These are phyloP conservation scores for Boletus eberwhitei DNA, from an alignment of 768 basidiomycete species.

Conservation along the genomic window DNA sequence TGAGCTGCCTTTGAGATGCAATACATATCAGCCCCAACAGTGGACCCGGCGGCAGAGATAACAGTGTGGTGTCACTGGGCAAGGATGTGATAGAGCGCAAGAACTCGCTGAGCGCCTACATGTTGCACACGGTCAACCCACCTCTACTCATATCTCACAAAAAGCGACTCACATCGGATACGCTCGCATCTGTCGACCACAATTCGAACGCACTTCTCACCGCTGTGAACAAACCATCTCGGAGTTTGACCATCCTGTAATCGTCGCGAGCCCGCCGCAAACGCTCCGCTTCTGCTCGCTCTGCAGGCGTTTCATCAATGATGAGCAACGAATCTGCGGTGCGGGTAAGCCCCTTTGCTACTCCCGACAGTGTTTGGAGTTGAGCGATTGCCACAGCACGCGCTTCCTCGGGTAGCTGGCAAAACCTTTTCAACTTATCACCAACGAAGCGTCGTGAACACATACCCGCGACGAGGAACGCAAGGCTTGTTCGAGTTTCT, in stretches of 20 bases:
- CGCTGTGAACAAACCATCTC: constrained; percentile 61
- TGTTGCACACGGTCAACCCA: constrained; percentile 1
- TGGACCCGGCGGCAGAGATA: constrained; percentile 79
- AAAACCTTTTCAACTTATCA: neutral
- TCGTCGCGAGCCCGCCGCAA: constrained; percentile 65
- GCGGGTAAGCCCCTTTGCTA: constrained; percentile 84
- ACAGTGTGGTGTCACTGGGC: constrained; percentile 69
- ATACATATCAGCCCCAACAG: constrained; percentile 75
- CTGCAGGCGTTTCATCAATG: constrained; percentile 54
- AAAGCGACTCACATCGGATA: constrained; percentile 62
- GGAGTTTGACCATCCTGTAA: constrained; percentile 54
- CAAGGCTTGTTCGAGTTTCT: constrained; percentile 62
- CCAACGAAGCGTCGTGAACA: neutral
- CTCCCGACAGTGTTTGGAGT: constrained; percentile 77
- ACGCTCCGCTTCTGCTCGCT: constrained; percentile 46
- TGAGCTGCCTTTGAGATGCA: constrained; percentile 68
- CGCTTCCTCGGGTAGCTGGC: constrained; percentile 71
- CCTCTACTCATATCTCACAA: neutral
- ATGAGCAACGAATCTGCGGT: constrained; percentile 64
- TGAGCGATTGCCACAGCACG: constrained; percentile 63
- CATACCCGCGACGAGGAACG: constrained; percentile 52
- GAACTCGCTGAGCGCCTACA: constrained; percentile 74
- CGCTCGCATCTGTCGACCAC: constrained; percentile 77
- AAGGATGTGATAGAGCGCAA: constrained; percentile 84
- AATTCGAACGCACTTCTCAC: constrained; percentile 61